Conservation (phyloP, 2,329 filamentous ascomycete species). For the Exserohilum rostratum region DNA sequence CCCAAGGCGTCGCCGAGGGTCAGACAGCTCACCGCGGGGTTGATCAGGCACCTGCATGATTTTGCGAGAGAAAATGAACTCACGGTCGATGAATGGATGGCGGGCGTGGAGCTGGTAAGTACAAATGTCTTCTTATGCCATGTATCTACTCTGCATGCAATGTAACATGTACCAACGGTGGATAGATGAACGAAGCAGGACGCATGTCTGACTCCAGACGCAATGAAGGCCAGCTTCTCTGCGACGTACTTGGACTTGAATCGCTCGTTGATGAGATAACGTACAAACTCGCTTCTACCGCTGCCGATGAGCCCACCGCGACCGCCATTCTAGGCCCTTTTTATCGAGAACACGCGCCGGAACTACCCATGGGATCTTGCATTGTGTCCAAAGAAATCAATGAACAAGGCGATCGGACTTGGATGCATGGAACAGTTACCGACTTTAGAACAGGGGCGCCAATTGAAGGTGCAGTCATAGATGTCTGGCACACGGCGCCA, state of each 20-base stretch:
- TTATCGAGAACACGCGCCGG: conserved; percentile 75
- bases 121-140: background rate
- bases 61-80: conserved; percentile 79
- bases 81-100: conserved; percentile 78
- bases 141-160: background rate
- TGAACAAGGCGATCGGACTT: conserved; percentile 60
- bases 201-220: conserved; percentile 67
- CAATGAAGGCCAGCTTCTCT: conserved; percentile 67
- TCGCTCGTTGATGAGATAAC: conserved; percentile 79
- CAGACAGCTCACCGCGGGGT: conserved; percentile 65
- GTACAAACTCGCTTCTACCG: conserved; percentile 65
- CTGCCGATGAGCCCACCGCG: conserved; percentile 63
- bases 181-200: conserved; percentile 64
- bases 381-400: conserved; percentile 61
- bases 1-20: conserved; percentile 70
- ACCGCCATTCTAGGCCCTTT: conserved; percentile 86
- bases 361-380: conserved; percentile 70
- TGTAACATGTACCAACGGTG: conserved; percentile 5
- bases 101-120: conserved; percentile 70
- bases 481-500: conserved; percentile 80
- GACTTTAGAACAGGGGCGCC: conserved; percentile 67
- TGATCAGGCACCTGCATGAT: conserved; percentile 77
- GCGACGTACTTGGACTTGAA: conserved; percentile 65
- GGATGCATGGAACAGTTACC: conserved; percentile 68
- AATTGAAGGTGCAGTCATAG: conserved; percentile 69